A percentile compares a stretch with the other conserved stretches of the same genome.
Conservation (phyloP, 306 rosid genomes). For the Castanopsis chinensis region DNA sequence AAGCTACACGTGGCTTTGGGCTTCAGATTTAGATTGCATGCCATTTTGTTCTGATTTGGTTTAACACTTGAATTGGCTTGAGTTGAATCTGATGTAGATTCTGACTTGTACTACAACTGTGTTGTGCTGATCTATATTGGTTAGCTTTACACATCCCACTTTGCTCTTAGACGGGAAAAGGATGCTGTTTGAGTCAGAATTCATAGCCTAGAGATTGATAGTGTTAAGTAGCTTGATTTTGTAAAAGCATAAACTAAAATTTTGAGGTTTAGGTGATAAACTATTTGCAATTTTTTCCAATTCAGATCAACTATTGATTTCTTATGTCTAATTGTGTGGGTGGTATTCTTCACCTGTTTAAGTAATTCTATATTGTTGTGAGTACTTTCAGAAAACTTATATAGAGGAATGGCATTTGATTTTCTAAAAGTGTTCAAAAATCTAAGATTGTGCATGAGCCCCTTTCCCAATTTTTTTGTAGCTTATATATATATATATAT, state of each 20-base stretch:
- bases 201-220: too few relatives aligned
- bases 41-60: too few relatives aligned
- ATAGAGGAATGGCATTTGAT: neutral
- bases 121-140: too few relatives aligned
- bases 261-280: neutral
- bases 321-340: neutral
- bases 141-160: too few relatives aligned
- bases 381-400: neutral
- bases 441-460: neutral
- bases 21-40: too few relatives aligned
- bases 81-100: too few relatives aligned
- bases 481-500: too few relatives aligned
- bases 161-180: too few relatives aligned
- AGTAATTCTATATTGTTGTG: neutral
- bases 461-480: neutral
- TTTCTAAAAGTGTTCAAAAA: neutral
- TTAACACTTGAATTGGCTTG: too few relatives aligned
- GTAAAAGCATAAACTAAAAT: neutral
- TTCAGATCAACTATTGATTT: neutral
- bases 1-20: too few relatives aligned
- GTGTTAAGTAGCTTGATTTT: neutral
- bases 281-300: neutral
- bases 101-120: too few relatives aligned
- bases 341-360: neutral
- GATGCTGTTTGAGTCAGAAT: too few relatives aligned